Conservation (phyloP, 352 stramenopile genomes). For the Salisapilia sapeloensis region DNA sequence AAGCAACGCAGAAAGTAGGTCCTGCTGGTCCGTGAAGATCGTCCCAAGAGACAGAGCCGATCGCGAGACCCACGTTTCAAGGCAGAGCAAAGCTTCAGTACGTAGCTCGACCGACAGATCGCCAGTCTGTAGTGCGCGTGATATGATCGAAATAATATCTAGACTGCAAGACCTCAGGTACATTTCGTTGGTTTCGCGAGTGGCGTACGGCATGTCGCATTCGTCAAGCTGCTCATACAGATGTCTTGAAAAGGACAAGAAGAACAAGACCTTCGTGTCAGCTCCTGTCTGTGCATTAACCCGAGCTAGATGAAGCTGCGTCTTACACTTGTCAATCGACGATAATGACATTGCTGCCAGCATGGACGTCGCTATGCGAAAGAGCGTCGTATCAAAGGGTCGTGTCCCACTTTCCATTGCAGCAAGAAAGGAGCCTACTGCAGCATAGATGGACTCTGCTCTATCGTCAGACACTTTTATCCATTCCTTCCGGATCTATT, state of each 20-base stretch:
- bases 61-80: conserved; percentile 36
- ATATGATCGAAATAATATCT: conserved; percentile 21
- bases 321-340: conserved; percentile 24
- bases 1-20: conserved; percentile 18
- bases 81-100: conserved; percentile 31
- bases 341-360: conserved; percentile 39
- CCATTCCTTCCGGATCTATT: conserved; percentile 36
- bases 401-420: conserved; percentile 9
- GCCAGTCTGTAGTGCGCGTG: conserved; percentile 12
- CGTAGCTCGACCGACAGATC: conserved; percentile 14
- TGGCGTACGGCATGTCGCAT: conserved; percentile 30
- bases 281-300: conserved; percentile 9
- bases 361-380: conserved; percentile 36
- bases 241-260: conserved; percentile 33
- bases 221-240: conserved; percentile 55
- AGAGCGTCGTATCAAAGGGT: conserved; percentile 15
- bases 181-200: conserved; percentile 49
- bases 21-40: conserved; percentile 20
- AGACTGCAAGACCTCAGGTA: conserved; percentile 20
- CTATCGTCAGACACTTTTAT: conserved; percentile 15
- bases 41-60: conserved; percentile 34
- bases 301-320: conserved; percentile 14
- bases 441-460: conserved; percentile 13
- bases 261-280: conserved; percentile 17
- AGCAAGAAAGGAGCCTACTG: conserved; percentile 17